Base-by-base conservation (phyloP, 2,329 filamentous ascomycete species). In the Ophiostoma himal-ulmi region DNA sequence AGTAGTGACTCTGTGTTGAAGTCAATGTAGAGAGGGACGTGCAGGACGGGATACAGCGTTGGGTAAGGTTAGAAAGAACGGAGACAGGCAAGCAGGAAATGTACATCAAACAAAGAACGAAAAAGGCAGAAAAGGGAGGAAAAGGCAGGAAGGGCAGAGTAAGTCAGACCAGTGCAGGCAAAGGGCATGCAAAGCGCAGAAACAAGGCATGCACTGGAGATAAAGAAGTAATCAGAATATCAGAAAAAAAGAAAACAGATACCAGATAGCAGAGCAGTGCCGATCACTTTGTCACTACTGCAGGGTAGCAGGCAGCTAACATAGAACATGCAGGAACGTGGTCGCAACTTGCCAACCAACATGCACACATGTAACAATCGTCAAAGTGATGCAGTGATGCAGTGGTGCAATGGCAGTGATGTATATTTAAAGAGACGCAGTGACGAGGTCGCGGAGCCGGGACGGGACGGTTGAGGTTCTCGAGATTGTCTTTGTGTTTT, bases 271-370 rank as follows among this genome's bases (percentile, higher is more conserved):
- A 48, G 44, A 48, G 44, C 37, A 48, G 52, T 57, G 52, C 13
- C 52, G 52, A 57, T 57, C 52, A 26, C 20, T 57, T 57, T 57
- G 52, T 57, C 52, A 57, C 52, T 57, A 8, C 11, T 57, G 22
- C 52, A 26, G 52, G n/a, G 52, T 26, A 57, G 14, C 10, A 26
- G 20, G 44, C 44, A 48, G 44, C 44, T 48, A 48, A 57, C 11
- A 57, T 57, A 30, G 52, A 26, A 22, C 52, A 57, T 57, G 52
- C 52, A 57, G 52, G 52, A 57, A 57, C 52, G 52, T 57, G 52
- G 52, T 57, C 52, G 52, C 52, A 26, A 13, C 52, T 22, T 26
- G 22, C 20, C 44, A 1, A 17, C 41, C 44, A 48, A 17, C 44
- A n/a, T 22, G 52, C 7, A 57, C 13, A 22, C n/a, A 57, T 57